Evolutionary conservation across 441 rosid species (phyloP), one percentile per base, ranked within the genome.

Genomic region (Codiaeum variegatum): DNA sequence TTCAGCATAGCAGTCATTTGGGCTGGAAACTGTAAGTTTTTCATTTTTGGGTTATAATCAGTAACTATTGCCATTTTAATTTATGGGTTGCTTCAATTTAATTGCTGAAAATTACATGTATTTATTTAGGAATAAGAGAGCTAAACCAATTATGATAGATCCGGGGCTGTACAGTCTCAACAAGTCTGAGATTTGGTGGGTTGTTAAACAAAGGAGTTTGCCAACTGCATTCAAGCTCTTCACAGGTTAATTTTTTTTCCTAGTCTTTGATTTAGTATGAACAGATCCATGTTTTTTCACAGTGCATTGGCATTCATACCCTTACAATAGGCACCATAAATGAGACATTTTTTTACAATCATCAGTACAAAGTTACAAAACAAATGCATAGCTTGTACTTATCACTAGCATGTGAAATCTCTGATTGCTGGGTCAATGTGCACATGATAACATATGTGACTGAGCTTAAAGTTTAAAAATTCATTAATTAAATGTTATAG

Each of bases 151-250:
- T 15, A 75, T 92, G 32, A 87, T 94, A 81, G 98, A 94, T 73
- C 98, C 97, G 49, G 98, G 84, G 29, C 86, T 94, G n/a, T 86
- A 87, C 78, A 87, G 90, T 26, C 70, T 46, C 40, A 92, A 90
- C 75, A 92, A 92, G 76, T 89, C 97, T 71, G 94, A 94, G 77
- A 80, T 94, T 75, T 89, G 95, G 95, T 90, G 92, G 92, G 89
- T 72, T 56, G 75, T 70, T 9, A 89, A 90, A 72, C 97, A 88
- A n/a, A 79, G 98, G 78, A 73, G 85, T 49, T 82, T 92, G 72
- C 98, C 98, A n/a, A 85, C 94, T 61, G 89, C 97, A 72, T 94
- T 92, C 87, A 92, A 88, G 85, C 95, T 94, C 65, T 94, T 84
- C 59, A 86, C 98, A 84, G 98, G 98, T 93, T 40, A 40, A 40